Conservation (phyloP, 495 filamentous ascomycete genomes). For the Aspergillus nanangensis region DNA sequence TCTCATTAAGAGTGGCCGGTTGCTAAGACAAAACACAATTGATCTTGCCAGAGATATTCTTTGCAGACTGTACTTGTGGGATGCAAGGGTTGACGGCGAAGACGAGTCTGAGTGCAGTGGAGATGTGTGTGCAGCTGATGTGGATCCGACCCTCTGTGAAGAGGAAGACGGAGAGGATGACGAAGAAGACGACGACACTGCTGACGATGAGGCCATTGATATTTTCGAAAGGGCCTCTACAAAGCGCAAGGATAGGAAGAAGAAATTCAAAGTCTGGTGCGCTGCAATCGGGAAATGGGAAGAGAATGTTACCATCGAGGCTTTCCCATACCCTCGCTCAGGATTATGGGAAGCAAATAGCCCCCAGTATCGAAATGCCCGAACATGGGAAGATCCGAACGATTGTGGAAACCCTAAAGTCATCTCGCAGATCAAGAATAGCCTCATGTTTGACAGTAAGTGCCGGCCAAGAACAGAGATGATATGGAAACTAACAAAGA, state of each 20-base stretch:
- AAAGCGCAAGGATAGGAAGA: background rate
- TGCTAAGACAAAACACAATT: background rate
- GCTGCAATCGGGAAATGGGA: background rate
- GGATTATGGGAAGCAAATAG: background rate
- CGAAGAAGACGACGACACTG: background rate
- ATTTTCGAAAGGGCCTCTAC: too few relatives aligned
- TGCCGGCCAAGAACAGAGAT: too few relatives aligned
- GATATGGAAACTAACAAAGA: too few relatives aligned
- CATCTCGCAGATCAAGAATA: background rate
- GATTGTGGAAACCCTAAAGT: background rate
- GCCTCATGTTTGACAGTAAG: background rate
- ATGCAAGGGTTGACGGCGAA: background rate
- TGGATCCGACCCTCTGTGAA: background rate
- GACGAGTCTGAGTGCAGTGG: background rate
- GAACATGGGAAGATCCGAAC: slow-evolving; percentile 1
- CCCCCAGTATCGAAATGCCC: background rate
- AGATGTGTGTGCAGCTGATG: background rate
- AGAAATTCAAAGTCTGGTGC: background rate
- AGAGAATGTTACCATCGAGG: background rate
- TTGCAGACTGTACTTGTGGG: background rate
- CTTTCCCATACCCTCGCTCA: background rate
- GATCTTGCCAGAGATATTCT: background rate
- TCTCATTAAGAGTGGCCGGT: background rate
- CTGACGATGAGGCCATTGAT: background rate
- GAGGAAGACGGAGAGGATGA: background rate